Conservation (phyloP, 2,329 filamentous ascomycete species). For the Cucurbitaria berberidis region DNA sequence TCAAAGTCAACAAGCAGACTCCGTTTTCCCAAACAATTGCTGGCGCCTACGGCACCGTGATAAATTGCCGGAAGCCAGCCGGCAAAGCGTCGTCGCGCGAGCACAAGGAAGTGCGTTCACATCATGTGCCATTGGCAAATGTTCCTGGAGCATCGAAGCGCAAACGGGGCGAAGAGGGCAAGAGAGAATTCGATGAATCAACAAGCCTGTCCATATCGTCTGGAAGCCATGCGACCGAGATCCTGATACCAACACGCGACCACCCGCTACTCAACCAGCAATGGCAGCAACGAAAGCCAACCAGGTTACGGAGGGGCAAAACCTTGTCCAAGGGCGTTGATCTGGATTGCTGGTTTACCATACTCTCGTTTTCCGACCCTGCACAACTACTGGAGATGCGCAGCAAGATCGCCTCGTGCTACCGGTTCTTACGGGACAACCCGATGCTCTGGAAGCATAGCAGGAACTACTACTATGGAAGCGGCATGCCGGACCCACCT, state of each 20-base stretch:
- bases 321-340: slow-evolving; percentile 35
- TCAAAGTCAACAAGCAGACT: slow-evolving; percentile 48
- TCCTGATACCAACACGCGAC: slow-evolving; percentile 7
- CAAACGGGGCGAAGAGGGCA: slow-evolving; percentile 26
- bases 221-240: slow-evolving; percentile 12
- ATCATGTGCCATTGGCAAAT: slow-evolving; percentile 38
- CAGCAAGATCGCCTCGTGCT: slow-evolving; percentile 43
- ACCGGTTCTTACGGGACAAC: slow-evolving; percentile 42
- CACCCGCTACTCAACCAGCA: slow-evolving; percentile 26
- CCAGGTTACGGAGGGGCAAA: slow-evolving; percentile 37
- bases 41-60: slow-evolving; percentile 41
- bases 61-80: slow-evolving; percentile 43
- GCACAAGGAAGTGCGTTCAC: slow-evolving; percentile 37
- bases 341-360: slow-evolving; percentile 46
- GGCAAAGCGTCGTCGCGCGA: slow-evolving; percentile 33
- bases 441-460: slow-evolving; percentile 49
- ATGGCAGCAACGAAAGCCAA: slow-evolving; percentile 34
- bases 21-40: slow-evolving; percentile 33
- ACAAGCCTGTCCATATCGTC: background rate
- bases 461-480: slow-evolving; percentile 42
- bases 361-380: slow-evolving; percentile 43
- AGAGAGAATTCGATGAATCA: slow-evolving; percentile 9
- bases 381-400: slow-evolving; percentile 46
- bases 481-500: slow-evolving; percentile 43
- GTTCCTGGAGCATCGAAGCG: slow-evolving; percentile 36